Evolutionary conservation across 495 filamentous ascomycete genomes (phyloP).

Genomic region (Amphirosellinia nigrospora): DNA sequence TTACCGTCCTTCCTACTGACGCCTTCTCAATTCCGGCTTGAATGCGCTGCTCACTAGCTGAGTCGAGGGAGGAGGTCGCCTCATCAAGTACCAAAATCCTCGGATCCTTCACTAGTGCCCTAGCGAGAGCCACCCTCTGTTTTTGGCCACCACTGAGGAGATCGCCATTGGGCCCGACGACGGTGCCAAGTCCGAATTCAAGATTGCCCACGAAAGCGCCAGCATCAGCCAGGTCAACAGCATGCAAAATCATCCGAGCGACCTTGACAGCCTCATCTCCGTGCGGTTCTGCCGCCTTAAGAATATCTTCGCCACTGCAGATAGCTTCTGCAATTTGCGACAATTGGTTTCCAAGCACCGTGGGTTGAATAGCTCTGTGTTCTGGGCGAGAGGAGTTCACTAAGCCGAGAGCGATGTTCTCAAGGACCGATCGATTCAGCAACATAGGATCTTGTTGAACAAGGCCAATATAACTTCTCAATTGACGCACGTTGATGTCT

Average conservation of each 20-base stretch:
- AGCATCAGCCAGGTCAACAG: constrained; percentile 48
- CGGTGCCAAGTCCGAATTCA: constrained; percentile 53
- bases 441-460: constrained; percentile 74
- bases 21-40: constrained; percentile 57
- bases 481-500: constrained; percentile 61
- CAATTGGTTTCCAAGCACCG: constrained; percentile 31
- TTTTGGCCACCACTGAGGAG: constrained; percentile 63
- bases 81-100: constrained; percentile 61
- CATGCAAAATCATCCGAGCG: constrained; percentile 39
- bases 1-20: constrained; percentile 63
- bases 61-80: constrained; percentile 61
- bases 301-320: constrained; percentile 34
- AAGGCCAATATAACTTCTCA: constrained; percentile 63
- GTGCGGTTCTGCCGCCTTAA: constrained; percentile 28
- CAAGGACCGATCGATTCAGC: constrained; percentile 67
- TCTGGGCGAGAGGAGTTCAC: constrained; percentile 60
- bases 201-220: constrained; percentile 44
- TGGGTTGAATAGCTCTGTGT: constrained; percentile 43
- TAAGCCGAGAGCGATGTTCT: constrained; percentile 72
- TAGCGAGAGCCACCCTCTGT: constrained; percentile 67
- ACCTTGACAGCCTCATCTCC: constrained; percentile 38
- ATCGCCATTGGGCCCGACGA: constrained; percentile 55
- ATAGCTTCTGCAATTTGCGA: constrained; percentile 35
- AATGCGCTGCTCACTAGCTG: constrained; percentile 59
- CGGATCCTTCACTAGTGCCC: constrained; percentile 56